These are phyloP conservation scores for Chalciporus sphaerocephalus DNA, from an alignment of 768 basidiomycete species.

Conservation along the genomic window DNA sequence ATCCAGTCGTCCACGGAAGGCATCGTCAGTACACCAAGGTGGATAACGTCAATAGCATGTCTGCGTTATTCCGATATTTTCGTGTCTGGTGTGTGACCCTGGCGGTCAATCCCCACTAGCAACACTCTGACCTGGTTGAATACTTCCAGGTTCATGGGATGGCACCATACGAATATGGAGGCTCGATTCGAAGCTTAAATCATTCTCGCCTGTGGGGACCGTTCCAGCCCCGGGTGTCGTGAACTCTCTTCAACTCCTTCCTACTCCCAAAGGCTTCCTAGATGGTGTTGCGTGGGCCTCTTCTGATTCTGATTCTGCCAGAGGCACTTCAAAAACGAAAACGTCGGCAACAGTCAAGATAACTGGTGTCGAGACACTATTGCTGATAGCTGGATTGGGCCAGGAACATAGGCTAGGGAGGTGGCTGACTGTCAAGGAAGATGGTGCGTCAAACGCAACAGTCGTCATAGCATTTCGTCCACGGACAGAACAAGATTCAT, in stretches of 20 bases:
- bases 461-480: conserved; percentile 57
- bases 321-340: neutral
- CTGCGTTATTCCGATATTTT: conserved; percentile 89
- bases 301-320: neutral
- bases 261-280: conserved; percentile 41
- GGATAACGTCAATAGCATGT: conserved; percentile 83
- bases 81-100: conserved; percentile 63
- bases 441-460: conserved; percentile 68
- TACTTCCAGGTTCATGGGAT: conserved; percentile 81
- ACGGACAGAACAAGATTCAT: conserved; percentile 6
- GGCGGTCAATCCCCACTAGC: neutral
- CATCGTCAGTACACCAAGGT: conserved; percentile 71
- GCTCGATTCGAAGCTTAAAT: conserved; percentile 71
- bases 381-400: conserved; percentile 77
- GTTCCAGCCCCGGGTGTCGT: conserved; percentile 73
- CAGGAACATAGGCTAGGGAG: conserved; percentile 89
- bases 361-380: conserved; percentile 32
- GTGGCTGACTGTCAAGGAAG: conserved; percentile 76
- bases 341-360: conserved; percentile 23
- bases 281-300: conserved; percentile 43
- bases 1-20: conserved; percentile 70
- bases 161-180: conserved; percentile 89
- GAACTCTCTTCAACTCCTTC: conserved; percentile 83
- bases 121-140: neutral
- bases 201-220: conserved; percentile 64